A percentile compares a stretch with the other conserved stretches of the same genome.
Conservation (phyloP, 495 filamentous ascomycete species). For the Podospora comata region DNA sequence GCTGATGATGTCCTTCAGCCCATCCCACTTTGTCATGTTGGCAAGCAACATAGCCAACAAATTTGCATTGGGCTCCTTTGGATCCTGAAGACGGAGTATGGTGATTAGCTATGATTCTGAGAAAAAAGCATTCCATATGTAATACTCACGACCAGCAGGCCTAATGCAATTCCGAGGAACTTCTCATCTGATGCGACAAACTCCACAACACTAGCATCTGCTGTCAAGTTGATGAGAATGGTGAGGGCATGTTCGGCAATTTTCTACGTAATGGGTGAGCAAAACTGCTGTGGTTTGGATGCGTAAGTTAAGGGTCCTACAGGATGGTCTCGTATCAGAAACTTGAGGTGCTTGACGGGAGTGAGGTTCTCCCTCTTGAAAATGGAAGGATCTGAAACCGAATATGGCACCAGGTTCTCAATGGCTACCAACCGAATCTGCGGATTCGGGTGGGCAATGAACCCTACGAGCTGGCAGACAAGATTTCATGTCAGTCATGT, state of each 20-base stretch:
- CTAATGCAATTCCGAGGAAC: constrained; percentile 71
- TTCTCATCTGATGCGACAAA: constrained; percentile 72
- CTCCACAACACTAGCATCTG: constrained; percentile 68
- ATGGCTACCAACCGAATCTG: constrained; percentile 72
- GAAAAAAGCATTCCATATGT: neutral
- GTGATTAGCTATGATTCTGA: constrained; percentile 4
- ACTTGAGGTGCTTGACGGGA: constrained; percentile 83
- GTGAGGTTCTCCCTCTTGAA: constrained; percentile 80
- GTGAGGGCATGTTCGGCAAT: constrained; percentile 91
- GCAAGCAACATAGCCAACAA: constrained; percentile 87
- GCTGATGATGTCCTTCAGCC: constrained; percentile 61
- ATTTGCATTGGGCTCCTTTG: constrained; percentile 68
- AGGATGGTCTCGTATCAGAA: constrained; percentile 76
- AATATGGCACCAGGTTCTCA: constrained; percentile 84
- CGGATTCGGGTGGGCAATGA: constrained; percentile 84
- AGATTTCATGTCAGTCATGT: constrained; percentile 21
- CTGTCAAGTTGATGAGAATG: constrained; percentile 87
- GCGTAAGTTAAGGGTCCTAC: constrained; percentile 45
- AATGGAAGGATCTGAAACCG: constrained; percentile 66
- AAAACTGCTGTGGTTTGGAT: neutral
- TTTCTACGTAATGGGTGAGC: constrained; percentile 48
- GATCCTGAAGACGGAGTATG: constrained; percentile 38
- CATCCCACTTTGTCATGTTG: constrained; percentile 79
- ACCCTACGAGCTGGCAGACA: constrained; percentile 73
- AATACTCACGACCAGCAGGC: constrained; percentile 69